phyloP scores from a whole-genome alignment of 495 filamentous ascomycete genomes.

The Aspergillus wentii region DNA sequence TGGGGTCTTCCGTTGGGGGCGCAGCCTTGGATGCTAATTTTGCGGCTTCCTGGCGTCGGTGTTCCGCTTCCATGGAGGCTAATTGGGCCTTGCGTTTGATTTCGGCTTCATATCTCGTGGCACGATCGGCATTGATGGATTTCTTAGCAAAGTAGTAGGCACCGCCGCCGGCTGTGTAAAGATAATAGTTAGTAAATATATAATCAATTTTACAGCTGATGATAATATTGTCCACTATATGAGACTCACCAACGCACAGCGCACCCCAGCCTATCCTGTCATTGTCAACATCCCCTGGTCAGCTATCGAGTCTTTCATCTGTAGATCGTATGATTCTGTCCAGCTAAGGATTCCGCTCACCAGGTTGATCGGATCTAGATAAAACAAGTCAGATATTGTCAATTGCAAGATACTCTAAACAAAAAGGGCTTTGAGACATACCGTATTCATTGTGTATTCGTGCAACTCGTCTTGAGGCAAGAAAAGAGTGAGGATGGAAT shows the following conservation, averaged over 20 bases:
- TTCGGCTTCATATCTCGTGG: constrained; percentile 62
- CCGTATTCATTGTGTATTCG: constrained; percentile 47
- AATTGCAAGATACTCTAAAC: no score
- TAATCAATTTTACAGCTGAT: background rate
- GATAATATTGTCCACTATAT: background rate
- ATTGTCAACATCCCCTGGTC: constrained; percentile 11
- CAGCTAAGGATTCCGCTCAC: constrained; percentile 28
- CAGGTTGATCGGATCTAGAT: constrained; percentile 51
- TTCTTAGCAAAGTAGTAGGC: constrained; percentile 97
- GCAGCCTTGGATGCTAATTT: constrained; percentile 10
- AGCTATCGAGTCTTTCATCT: constrained; percentile 13
- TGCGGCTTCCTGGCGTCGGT: constrained; percentile 30
- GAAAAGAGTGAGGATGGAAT: constrained; percentile 9
- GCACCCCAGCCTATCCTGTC: constrained; percentile 79
- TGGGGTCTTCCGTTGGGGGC: constrained; percentile 20
- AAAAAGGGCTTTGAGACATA: no score
- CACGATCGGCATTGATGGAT: constrained; percentile 85
- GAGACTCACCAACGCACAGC: constrained; percentile 65
- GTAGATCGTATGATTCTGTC: background rate
- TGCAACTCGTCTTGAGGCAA: no score
- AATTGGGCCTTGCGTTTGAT: constrained; percentile 58
- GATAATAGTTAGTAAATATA: background rate
- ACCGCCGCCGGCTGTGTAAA: constrained; percentile 82
- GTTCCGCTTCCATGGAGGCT: constrained; percentile 52
- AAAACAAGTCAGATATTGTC: no score